These are phyloP conservation scores for Madurella mycetomatis DNA, from an alignment of 2,329 filamentous ascomycete species.

Conservation along the genomic window DNA sequence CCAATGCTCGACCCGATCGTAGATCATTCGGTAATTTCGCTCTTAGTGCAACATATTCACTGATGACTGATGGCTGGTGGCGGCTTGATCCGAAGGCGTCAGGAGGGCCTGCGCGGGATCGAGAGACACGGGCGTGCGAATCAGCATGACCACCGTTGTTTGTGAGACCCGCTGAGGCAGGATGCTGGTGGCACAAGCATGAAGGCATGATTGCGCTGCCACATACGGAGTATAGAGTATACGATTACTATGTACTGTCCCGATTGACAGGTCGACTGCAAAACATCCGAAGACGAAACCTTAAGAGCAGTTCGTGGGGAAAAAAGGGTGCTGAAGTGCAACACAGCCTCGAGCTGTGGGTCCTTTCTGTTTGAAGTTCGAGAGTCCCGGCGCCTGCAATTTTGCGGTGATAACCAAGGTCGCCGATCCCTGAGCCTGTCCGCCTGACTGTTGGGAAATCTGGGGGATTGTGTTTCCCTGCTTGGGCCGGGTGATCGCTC, in stretches of 20 bases:
- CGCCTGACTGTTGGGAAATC: conserved; percentile 9
- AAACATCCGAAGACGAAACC: no score
- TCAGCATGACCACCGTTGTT: background rate
- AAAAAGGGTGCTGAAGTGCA: no score
- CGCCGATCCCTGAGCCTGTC: background rate
- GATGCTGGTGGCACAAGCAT: background rate
- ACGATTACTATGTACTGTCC: no score
- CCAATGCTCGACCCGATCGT: background rate
- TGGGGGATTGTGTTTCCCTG: conserved; percentile 8
- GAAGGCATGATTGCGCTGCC: background rate
- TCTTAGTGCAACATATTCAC: background rate
- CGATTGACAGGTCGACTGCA: no score
- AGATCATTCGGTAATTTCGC: conserved; percentile 22
- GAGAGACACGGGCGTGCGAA: background rate
- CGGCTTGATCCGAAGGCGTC: no score
- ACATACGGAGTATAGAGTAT: no score
- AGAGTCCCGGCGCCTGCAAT: no score
- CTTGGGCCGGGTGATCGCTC: conserved; percentile 5
- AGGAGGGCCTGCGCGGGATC: background rate
- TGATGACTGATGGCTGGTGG: no score
- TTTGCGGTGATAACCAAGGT: background rate
- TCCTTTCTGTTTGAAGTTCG: no score
- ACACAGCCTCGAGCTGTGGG: no score
- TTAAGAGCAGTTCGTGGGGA: no score
- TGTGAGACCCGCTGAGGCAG: background rate